These are phyloP conservation scores for Alliaria petiolata DNA, from an alignment of 345 rosid genomes.

Conservation along the genomic window DNA sequence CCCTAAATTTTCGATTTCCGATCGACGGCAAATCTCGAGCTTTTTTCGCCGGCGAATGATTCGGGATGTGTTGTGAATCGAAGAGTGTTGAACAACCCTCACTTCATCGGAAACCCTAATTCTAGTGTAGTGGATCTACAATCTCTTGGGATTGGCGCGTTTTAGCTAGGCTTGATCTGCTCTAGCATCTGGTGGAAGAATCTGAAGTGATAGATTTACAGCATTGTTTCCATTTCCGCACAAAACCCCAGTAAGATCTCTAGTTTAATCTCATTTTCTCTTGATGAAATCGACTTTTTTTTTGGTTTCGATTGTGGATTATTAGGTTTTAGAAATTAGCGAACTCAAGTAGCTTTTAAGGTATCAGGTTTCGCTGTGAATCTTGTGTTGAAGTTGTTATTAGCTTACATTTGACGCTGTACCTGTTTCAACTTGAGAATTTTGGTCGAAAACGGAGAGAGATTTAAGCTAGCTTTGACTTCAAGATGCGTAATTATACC, in stretches of 20 bases:
- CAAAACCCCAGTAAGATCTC: conserved; percentile 19
- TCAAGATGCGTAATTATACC: conserved; percentile 5
- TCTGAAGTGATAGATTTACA: neutral
- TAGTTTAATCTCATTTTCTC: neutral
- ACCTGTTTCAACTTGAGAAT: neutral
- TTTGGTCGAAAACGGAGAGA: conserved; percentile 3
- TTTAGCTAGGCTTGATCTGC: conserved; percentile 38
- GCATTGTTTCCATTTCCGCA: conserved; percentile 11
- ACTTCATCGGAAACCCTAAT: conserved; percentile 19
- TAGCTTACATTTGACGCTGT: neutral
- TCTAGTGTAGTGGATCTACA: conserved; percentile 26
- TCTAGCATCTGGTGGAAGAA: neutral
- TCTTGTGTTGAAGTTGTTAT: neutral
- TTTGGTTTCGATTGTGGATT: neutral
- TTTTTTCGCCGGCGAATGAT: conserved; percentile 19
- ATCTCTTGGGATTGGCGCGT: conserved; percentile 53
- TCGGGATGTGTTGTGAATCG: neutral
- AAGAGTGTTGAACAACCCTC: neutral
- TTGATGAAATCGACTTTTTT: neutral
- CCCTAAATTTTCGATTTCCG: conserved; percentile 31
- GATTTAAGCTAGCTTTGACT: conserved; percentile 11
- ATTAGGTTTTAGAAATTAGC: neutral
- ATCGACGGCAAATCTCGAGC: conserved; percentile 27
- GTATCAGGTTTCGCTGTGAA: neutral
- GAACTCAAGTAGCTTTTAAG: neutral